A percentile compares a stretch with the other conserved stretches of the same genome.
phyloP scores from a whole-genome alignment of 2,329 filamentous ascomycete species.

The Diaporthe batatas region DNA sequence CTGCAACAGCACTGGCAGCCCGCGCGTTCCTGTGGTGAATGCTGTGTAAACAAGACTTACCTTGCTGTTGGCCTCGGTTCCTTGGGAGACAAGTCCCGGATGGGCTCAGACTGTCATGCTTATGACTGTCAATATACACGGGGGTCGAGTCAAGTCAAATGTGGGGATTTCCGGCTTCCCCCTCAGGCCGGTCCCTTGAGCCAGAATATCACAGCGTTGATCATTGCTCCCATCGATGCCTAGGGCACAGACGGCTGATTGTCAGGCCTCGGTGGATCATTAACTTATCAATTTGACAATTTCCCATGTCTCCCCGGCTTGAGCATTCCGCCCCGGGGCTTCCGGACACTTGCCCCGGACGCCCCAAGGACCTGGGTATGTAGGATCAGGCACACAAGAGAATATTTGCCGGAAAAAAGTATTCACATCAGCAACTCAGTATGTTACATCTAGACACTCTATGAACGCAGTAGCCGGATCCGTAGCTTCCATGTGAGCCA shows the following conservation, averaged over 20 bases:
- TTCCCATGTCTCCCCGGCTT: slow-evolving; percentile 14
- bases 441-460: no score
- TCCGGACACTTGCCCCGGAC: not conserved
- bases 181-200: slow-evolving; percentile 10
- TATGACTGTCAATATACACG: slow-evolving; percentile 19
- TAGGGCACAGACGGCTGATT: slow-evolving; percentile 8
- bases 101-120: slow-evolving; percentile 11
- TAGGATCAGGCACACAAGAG: not conserved
- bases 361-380: not conserved
- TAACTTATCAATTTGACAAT: not conserved
- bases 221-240: slow-evolving; percentile 1
- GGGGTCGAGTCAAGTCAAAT: slow-evolving; percentile 28
- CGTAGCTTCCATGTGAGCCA: not conserved
- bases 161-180: slow-evolving; percentile 26
- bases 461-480: not conserved
- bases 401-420: not conserved
- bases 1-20: not conserved
- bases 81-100: not conserved
- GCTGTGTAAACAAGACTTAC: not conserved
- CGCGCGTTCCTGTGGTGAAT: not conserved
- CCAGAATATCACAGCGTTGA: not conserved
- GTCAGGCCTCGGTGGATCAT: slow-evolving; percentile 9
- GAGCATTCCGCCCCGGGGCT: not conserved
- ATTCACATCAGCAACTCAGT: not conserved
- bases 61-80: not conserved